Evolutionary conservation across 2,329 filamentous ascomycete genomes (phyloP).

Genomic region (Ophiocordyceps sinensis): DNA sequence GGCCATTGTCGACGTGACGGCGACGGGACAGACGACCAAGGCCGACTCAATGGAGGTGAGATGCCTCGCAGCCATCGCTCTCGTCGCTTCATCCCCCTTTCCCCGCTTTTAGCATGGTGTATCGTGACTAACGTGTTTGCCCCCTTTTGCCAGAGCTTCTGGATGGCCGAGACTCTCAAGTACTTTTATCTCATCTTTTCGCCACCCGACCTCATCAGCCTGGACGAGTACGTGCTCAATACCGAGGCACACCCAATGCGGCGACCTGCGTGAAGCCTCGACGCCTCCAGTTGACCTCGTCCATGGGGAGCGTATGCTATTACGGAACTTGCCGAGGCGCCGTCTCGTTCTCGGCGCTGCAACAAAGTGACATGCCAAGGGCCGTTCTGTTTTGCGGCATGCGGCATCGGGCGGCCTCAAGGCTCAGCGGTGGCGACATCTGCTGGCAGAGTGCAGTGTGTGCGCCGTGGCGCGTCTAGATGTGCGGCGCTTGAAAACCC

Average conservation of each 20-base stretch:
- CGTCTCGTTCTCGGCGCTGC: too few relatives aligned
- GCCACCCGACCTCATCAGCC: conserved; percentile 44
- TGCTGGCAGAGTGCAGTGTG: too few relatives aligned
- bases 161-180: conserved; percentile 60
- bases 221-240: conserved; percentile 54
- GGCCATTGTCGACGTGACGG: conserved; percentile 28
- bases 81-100: conserved; percentile 6
- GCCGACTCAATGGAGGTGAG: conserved; percentile 46
- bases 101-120: neutral
- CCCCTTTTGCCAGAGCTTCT: conserved; percentile 42
- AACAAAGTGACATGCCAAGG: too few relatives aligned
- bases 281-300: neutral
- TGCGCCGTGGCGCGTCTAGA: too few relatives aligned
- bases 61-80: neutral
- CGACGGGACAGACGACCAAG: conserved; percentile 17
- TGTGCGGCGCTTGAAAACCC: too few relatives aligned
- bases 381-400: too few relatives aligned
- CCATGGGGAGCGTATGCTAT: too few relatives aligned
- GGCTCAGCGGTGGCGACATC: too few relatives aligned
- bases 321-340: too few relatives aligned
- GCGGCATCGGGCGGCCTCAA: too few relatives aligned
- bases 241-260: conserved; percentile 24
- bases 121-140: neutral
- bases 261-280: neutral
- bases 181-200: conserved; percentile 63